A percentile compares a stretch with the other conserved stretches of the same genome.
Conservation (phyloP, 2,329 filamentous ascomycete species). For the Epichloe typhina region DNA sequence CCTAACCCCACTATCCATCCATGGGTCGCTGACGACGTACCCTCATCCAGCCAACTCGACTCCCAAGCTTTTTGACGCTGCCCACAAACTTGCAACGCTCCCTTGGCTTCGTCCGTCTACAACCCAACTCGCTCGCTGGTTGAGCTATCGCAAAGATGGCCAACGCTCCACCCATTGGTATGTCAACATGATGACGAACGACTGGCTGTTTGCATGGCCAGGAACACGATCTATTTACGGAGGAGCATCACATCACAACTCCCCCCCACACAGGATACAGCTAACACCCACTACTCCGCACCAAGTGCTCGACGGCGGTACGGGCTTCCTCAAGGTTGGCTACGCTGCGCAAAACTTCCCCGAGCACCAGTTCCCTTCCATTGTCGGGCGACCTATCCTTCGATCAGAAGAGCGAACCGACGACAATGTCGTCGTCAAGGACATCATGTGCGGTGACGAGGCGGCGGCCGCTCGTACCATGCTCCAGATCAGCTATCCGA, state of each 20-base stretch:
- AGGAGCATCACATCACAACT: not conserved
- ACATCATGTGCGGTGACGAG: conserved; percentile 99
- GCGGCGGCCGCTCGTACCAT: conserved; percentile 89
- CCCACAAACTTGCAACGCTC: conserved; percentile 5
- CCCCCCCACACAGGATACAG: not conserved
- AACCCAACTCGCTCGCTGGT: not conserved
- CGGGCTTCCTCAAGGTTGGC: conserved; percentile 98
- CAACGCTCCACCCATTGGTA: conserved; percentile 41
- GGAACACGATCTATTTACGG: not conserved
- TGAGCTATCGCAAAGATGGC: conserved; percentile 30
- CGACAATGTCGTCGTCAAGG: conserved; percentile 62
- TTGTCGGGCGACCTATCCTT: conserved; percentile 93
- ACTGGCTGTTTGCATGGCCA: not conserved
- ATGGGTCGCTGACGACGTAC: conserved; percentile 6
- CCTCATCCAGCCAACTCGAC: not conserved
- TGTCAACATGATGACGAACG: conserved; percentile 16
- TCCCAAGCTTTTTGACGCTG: conserved; percentile 1
- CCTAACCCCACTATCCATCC: conserved; percentile 17
- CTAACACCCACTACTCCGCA: conserved; percentile 1
- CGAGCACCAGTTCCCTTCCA: conserved; percentile 95
- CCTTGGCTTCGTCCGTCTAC: not conserved
- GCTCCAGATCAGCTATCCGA: conserved; percentile 97
- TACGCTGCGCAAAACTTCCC: conserved; percentile 99
- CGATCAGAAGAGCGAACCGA: conserved; percentile 76
- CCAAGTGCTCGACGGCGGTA: conserved; percentile 98